phyloP scores from a whole-genome alignment of 495 filamentous ascomycete species.

The Parathielavia hyrcaniae region DNA sequence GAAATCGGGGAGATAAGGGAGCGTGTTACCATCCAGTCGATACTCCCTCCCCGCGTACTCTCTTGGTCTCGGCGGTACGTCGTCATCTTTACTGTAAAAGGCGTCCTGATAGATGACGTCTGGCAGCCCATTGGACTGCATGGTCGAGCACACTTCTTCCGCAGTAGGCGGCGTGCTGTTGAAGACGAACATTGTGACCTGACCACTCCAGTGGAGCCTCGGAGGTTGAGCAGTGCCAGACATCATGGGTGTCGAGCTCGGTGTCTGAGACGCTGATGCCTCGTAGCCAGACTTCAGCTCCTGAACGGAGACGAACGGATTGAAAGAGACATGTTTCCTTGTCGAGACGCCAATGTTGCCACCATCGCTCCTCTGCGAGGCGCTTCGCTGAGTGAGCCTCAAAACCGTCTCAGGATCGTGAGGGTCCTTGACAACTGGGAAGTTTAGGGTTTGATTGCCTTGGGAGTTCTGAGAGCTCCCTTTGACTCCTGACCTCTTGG shows the following conservation, averaged over 20 bases:
- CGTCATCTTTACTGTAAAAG: conserved; percentile 77
- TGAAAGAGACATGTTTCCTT: conserved; percentile 40
- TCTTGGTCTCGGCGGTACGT: conserved; percentile 70
- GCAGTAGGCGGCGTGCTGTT: conserved; percentile 34
- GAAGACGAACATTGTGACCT: conserved; percentile 27
- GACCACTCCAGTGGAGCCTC: conserved; percentile 19
- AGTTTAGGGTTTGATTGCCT: conserved; percentile 47
- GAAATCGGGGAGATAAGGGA: conserved; percentile 75
- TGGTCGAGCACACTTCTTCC: conserved; percentile 39
- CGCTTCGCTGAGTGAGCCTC: conserved; percentile 62
- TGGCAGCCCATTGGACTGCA: conserved; percentile 39
- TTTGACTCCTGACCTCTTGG: conserved; percentile 19
- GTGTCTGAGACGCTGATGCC: neutral
- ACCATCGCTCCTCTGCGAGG: conserved; percentile 39
- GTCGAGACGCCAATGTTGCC: conserved; percentile 25
- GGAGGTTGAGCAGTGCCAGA: neutral
- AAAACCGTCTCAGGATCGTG: conserved; percentile 57
- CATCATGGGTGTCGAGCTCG: neutral
- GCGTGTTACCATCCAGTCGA: conserved; percentile 62
- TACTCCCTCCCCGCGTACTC: conserved; percentile 91
- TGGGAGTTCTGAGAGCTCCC: conserved; percentile 18
- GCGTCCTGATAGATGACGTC: conserved; percentile 74
- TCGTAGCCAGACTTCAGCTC: conserved; percentile 11
- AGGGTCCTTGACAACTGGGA: conserved; percentile 74
- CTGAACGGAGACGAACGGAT: conserved; percentile 19